Base-by-base conservation (phyloP, 2,329 filamentous ascomycete genomes). In the Arthroderma sp. region DNA sequence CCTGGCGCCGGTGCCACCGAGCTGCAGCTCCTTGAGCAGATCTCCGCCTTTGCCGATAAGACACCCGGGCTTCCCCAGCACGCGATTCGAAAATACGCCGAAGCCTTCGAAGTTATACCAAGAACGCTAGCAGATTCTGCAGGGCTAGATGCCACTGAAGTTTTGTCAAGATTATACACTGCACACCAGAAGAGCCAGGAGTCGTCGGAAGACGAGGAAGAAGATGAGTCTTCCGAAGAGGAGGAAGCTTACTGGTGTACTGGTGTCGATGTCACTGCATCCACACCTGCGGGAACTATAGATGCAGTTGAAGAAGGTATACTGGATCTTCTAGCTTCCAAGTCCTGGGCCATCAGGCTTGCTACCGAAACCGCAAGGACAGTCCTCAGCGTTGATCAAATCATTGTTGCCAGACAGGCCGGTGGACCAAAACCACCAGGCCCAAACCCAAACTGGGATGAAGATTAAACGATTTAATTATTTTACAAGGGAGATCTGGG, bases 81-180 rank as follows among this genome's bases (percentile, higher is more conserved):
- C 65, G 87, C 89, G 29, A 98, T 98, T 69, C 84, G 88, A 67
- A 96, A 96, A 71, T 98, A 82, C 63, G 91, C 84, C 43, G 89
- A 98, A 69, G 89, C 91, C 6, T 98, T 98, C 57, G 91, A 98
- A 71, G 89, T 98, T 41, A 82, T 98, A 43, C 89, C 91, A 15
- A 82, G 91, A 54, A 94, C 86, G 10, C 73, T 98, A 46, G 91
- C 93, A 42, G 91, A 98, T 69, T 94, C 86, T 55, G 89, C 88
- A 38, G 91, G 91, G 53, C 75, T 98, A 22, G 91, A 98, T 61
- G 91, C 91, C 46, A 98, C 91, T n/a, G 91, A 96, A 66, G 83
- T 95, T 43, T 73, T 98, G 48, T 91, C 87, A 58, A 81, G 82
- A 58, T 72, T 98, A 49, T 98, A 96, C 66, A 87, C 88, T 29